Evolutionary conservation across 441 rosid species (phyloP).

Genomic region (Populus hybrid): DNA sequence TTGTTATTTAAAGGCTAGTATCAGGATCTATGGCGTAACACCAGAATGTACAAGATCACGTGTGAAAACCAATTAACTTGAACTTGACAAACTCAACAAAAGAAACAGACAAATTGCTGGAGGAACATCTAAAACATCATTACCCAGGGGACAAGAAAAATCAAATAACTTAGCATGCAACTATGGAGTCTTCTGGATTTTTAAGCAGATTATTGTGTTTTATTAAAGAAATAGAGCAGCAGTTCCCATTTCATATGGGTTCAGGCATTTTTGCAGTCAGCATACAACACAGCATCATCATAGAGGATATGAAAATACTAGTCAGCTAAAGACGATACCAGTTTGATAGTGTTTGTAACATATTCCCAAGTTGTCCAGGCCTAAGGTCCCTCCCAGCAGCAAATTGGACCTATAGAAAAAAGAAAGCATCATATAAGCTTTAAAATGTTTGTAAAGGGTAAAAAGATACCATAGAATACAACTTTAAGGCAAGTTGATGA

Average conservation of each 20-base stretch:
- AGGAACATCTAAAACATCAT: not conserved
- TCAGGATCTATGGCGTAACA: not conserved
- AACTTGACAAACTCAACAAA: not conserved
- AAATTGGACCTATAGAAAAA: conserved; percentile 66
- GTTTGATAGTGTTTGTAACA: conserved; percentile 85
- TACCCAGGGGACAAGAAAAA: not conserved
- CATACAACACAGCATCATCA: not conserved
- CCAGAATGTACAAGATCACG: not conserved
- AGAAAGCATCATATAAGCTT: conserved; percentile 4
- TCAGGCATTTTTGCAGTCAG: not conserved
- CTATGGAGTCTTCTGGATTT: not conserved
- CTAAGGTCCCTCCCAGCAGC: conserved; percentile 97
- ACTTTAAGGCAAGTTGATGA: conserved; percentile 16
- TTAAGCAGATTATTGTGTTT: not conserved
- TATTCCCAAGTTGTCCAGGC: conserved; percentile 84
- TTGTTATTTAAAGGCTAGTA: not conserved
- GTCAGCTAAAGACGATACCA: conserved; percentile 47
- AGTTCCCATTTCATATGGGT: not conserved
- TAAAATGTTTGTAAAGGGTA: not conserved
- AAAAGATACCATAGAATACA: not conserved
- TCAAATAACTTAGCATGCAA: not conserved
- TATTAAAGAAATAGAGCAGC: not conserved
- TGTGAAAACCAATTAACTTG: not conserved
- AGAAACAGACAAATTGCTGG: not conserved
- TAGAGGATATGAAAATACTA: not conserved